Base-by-base conservation (phyloP, 2,329 filamentous ascomycete genomes). In the Fusarium verrucosum region DNA sequence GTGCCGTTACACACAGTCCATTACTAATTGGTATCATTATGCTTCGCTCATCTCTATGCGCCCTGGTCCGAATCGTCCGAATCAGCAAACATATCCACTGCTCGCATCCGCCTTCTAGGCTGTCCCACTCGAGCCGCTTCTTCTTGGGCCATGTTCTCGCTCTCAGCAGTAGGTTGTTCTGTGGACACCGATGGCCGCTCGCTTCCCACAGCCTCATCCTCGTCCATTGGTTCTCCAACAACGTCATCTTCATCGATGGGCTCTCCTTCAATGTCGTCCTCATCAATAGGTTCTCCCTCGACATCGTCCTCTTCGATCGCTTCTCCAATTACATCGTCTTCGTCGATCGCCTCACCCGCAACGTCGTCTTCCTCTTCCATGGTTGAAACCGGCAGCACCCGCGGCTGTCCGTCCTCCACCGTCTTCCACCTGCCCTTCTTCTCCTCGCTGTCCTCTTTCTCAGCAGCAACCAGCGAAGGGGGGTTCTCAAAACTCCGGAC, bases 61-160 rank as follows among this genome's bases (percentile, higher is more conserved):
- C 43, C 52, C 50, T 62, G 66, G 17, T 72, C 69, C 13, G 73
- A 75, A 14, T 76, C 84, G 67, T 91, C 91, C 6, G 89, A 91
- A 74, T 91, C 90, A 11, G 90, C 91, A 85, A 95, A 96, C 91
- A 95, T 94, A 73, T 95, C 92, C 68, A 91, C 90, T 6, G 92
- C 91, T 68, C 88, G 87, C 76, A 92, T 89, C 62, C 90, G 84
- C 72, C 85, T 89, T 69, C 85, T 81, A 65, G 81, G 72, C 55
- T 75, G 77, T 52, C 62, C 56, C 35, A 64, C 65, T 35, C 54
- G 49, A 23, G 61, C 47, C 46, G 32, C 17, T 35, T 61, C 61
- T 30, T 69, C 59, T 54, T 50, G 35, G 20, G 5, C 50, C 43
- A 23, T 51, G 19, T 33, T 61, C 65, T 64, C 68, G 14, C 40